These are phyloP conservation scores for Pichia nanzhaoensis DNA, from an alignment of 805 yeast species.

Conservation along the genomic window DNA sequence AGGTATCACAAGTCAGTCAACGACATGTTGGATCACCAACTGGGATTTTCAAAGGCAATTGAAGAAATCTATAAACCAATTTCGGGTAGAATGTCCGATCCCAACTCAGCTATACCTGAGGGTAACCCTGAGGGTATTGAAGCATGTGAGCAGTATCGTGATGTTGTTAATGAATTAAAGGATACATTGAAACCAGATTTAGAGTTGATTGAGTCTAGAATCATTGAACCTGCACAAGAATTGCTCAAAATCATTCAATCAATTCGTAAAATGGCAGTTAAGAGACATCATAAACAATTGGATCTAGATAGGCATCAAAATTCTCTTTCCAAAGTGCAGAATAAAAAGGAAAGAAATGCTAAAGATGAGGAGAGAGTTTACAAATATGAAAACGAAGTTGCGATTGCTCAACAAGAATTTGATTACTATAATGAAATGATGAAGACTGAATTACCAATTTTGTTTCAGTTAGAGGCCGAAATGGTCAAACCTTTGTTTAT, in stretches of 20 bases:
- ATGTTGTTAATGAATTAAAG: conserved; percentile 79
- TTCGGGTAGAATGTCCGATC: conserved; percentile 86
- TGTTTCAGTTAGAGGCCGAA: conserved; percentile 84
- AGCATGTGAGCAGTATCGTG: conserved; percentile 89
- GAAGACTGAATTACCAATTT: conserved; percentile 80
- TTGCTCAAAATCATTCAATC: conserved; percentile 71
- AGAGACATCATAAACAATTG: conserved; percentile 91
- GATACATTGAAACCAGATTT: conserved; percentile 85
- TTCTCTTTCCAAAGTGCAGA: conserved; percentile 63
- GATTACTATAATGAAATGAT: conserved; percentile 94
- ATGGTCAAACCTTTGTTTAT: conserved; percentile 92
- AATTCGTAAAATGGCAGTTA: conserved; percentile 89
- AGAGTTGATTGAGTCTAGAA: conserved; percentile 83
- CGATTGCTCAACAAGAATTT: conserved; percentile 89
- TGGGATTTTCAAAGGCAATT: conserved; percentile 91
- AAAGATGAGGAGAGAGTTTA: conserved; percentile 91
- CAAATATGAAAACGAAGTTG: conserved; percentile 82
- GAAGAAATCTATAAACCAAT: conserved; percentile 96
- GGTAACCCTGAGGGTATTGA: conserved; percentile 96
- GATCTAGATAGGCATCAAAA: conserved; percentile 85
- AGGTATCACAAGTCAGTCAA: conserved; percentile 88
- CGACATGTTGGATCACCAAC: conserved; percentile 89
- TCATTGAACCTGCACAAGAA: conserved; percentile 89
- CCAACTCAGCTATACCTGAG: conserved; percentile 77
- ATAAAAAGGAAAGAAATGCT: conserved; percentile 72